Percentiles rank a stretch among this genome's conserved stretches.
Evolutionary conservation across 192 early-diverging fungal genomes (phyloP).

Genomic region (Entomortierella lignicola): DNA sequence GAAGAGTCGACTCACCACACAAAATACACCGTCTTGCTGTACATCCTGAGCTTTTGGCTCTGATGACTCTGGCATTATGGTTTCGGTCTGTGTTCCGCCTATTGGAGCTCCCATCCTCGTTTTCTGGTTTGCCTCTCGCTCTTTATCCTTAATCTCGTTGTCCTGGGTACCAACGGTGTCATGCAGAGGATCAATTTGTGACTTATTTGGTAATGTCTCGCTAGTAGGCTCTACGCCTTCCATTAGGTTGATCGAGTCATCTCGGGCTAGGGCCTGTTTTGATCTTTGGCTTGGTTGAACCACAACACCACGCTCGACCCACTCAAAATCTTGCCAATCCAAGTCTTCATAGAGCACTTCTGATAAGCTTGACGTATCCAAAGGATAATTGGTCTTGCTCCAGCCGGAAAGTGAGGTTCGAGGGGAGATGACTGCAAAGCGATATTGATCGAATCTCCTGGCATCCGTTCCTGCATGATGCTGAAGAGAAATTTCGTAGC

Average conservation of each 20-base stretch:
- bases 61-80: neutral
- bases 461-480: conserved; percentile 40
- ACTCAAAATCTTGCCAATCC: conserved; percentile 54
- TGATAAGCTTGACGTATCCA: conserved; percentile 9
- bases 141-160: neutral
- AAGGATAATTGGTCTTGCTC: conserved; percentile 37
- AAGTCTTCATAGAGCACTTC: conserved; percentile 49
- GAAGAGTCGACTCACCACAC: conserved; percentile 48
- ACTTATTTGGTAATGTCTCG: neutral
- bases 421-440: conserved; percentile 55
- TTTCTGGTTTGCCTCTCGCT: neutral
- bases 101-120: neutral
- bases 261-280: conserved; percentile 3
- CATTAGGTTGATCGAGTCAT: conserved; percentile 8
- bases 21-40: conserved; percentile 50
- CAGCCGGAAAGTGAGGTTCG: conserved; percentile 42
- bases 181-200: neutral
- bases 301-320: conserved; percentile 53
- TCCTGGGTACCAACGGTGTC: neutral
- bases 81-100: neutral
- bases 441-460: conserved; percentile 49
- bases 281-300: conserved; percentile 30
- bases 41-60: neutral
- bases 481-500: conserved; percentile 52
- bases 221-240: conserved; percentile 26